phyloP scores from a whole-genome alignment of 2,329 filamentous ascomycete genomes.

The Coniochaeta pulveracea region DNA sequence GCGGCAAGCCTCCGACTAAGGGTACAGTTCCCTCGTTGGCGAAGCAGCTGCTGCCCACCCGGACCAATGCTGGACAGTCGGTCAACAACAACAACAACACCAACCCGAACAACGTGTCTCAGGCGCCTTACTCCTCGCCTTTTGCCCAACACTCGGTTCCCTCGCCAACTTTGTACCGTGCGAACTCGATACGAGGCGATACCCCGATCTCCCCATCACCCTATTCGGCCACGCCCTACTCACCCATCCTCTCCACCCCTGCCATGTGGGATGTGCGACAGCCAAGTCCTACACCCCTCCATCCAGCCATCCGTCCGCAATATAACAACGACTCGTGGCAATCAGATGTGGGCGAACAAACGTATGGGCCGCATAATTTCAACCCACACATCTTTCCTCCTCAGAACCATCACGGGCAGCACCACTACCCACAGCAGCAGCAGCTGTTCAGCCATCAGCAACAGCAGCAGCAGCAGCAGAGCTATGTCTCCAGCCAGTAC shows the following conservation, averaged over 20 bases:
- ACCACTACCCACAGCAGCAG: conserved; percentile 2
- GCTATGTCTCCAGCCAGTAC: conserved; percentile 5
- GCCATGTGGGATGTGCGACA: conserved; percentile 7
- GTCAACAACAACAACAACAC: no score
- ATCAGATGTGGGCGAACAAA: no score
- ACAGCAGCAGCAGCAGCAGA: neutral
- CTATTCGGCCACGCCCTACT: conserved; percentile 2
- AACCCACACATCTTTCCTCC: conserved; percentile 8
- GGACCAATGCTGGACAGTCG: neutral
- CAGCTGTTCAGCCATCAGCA: conserved; percentile 1
- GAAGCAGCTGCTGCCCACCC: neutral
- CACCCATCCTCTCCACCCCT: conserved; percentile 1
- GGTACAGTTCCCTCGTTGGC: no score
- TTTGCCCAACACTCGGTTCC: neutral
- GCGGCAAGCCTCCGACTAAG: conserved; percentile 1
- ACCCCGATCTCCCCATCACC: conserved; percentile 2
- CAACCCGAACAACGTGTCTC: neutral
- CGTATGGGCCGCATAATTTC: no score
- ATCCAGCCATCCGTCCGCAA: conserved; percentile 25
- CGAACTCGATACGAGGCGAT: conserved; percentile 2
- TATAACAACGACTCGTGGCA: conserved; percentile 12
- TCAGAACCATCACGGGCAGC: conserved; percentile 3
- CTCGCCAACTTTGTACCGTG: conserved; percentile 1
- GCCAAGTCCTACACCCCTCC: conserved; percentile 14
- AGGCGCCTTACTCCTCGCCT: neutral